These are phyloP conservation scores for Ogataea nitratoaversa DNA, from an alignment of 805 yeast genomes.

Conservation along the genomic window DNA sequence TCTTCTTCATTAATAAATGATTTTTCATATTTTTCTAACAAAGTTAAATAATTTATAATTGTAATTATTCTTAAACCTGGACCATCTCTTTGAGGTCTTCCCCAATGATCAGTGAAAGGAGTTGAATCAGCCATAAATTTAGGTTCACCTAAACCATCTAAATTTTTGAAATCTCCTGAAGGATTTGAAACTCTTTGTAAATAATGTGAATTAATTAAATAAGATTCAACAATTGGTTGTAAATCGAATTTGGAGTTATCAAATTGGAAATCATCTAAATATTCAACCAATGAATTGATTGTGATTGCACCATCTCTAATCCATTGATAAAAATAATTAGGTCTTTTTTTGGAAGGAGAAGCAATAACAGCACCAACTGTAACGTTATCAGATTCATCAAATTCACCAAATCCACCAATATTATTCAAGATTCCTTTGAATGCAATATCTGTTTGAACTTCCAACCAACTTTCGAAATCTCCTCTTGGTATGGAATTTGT, in stretches of 20 bases:
- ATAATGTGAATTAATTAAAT: slow-evolving; percentile 51
- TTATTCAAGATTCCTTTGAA: slow-evolving; percentile 47
- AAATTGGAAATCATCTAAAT: slow-evolving; percentile 40
- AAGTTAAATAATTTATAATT: slow-evolving; percentile 48
- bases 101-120: slow-evolving; percentile 71
- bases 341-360: slow-evolving; percentile 65
- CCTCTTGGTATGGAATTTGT: slow-evolving; percentile 25
- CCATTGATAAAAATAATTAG: slow-evolving; percentile 91
- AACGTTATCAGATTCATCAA: slow-evolving; percentile 34
- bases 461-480: slow-evolving; percentile 48
- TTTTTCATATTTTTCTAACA: slow-evolving; percentile 33
- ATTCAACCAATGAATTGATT: slow-evolving; percentile 56
- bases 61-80: slow-evolving; percentile 80
- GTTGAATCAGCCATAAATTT: slow-evolving; percentile 68
- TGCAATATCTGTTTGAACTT: slow-evolving; percentile 36
- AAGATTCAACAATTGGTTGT: slow-evolving; percentile 44
- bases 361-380: slow-evolving; percentile 76
- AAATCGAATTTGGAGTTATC: slow-evolving; percentile 20
- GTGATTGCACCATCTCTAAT: slow-evolving; percentile 85
- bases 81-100: slow-evolving; percentile 94
- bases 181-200: slow-evolving; percentile 68
- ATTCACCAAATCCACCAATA: slow-evolving; percentile 47
- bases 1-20: slow-evolving; percentile 27
- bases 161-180: slow-evolving; percentile 55
- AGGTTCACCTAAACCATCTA: slow-evolving; percentile 81